Base-by-base conservation (phyloP, 176 grass and related monocot genomes). In the Oryza glumipatula region DNA sequence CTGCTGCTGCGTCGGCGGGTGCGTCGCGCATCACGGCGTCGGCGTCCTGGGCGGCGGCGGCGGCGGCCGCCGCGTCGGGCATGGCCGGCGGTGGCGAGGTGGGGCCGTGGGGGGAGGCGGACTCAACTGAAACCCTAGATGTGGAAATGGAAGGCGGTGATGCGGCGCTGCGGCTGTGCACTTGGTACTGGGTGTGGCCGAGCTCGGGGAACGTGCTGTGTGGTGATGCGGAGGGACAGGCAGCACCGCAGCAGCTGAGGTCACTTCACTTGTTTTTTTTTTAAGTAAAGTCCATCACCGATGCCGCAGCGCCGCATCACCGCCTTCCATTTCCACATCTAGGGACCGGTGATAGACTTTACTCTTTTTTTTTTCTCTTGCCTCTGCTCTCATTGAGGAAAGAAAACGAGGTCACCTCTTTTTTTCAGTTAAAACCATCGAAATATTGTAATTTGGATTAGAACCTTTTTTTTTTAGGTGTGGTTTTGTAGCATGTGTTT, bases 121-220 rank as follows among this genome's bases (percentile, higher is more conserved):
- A 15, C 47, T 49, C 9, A 44, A 44, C 9, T 44, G 6, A 44
- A 44, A 44, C 87, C 90, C 85, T 88, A 86, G 92, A 90, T 81
- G 74, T 66, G 63, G 73, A 35, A 90, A 89, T 72, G 76, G 84
- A 88, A 90, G 88, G 88, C 65, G 36, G 80, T 69, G 88, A 90
- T 86, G 74, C 74, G 21, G 74, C 9, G 67, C 46, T 19, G 61
- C 58, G 78, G 73, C 45, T 63, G 78, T 82, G 43, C 23, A 7
- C 51, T 44, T 5, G 72, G 8, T 11, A 76, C 52, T 12, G 7
- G 16, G n/a, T 51, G 43, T 11, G 7, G 6, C 39, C 65, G 3
- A 13, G 24, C 60, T 52, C 54, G 83, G 26, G 44, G 23, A 85
- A 73, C 58, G 73, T 72, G 83, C 60, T 74, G 79, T 46, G 83